Base-by-base conservation (phyloP, 1,139 yeast genomes). In the Pichia sp. region DNA sequence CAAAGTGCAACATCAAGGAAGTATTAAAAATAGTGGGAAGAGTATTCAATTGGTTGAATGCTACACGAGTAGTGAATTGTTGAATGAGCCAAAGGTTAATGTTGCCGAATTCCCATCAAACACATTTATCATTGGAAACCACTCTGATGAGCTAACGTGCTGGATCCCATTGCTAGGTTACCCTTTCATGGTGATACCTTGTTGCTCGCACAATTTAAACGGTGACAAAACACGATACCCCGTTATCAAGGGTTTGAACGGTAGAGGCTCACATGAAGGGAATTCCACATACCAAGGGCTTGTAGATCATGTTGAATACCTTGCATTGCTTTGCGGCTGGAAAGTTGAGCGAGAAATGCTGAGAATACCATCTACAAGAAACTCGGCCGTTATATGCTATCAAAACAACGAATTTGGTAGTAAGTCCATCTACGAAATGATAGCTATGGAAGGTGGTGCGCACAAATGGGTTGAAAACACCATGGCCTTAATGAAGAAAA, bases 361-460 rank as follows among this genome's bases (percentile, higher is more conserved):
- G 51, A 76, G 99, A 59, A 93, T 93, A 44, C 99, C 99, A 31
- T 88, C 97, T 58, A 93, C 99, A 0, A 76, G 98, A 67, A 93
- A 92, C 64, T 92, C 95, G 1, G 97, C 98, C 0, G 72, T 93
- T 7, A 84, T 93, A 54, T 96, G 96, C 1, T 76, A 80, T 50
- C 76, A 76, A 44, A 58, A 62, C 7, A 62, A 65, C 23, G 71
- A 67, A 26, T 61, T 65, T 26, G 62, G 64, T 11, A 65, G 69
- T 10, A 69, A 79, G 51, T 72, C 74, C 2, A 80, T 87, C 1
- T 76, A 80, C 60, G 88, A 84, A 50, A 72, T 84, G 1, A 66
- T 90, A 30, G 78, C 80, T 6, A 71, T 80, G 63, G 95, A 89
- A 66, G 97, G 97, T 4, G 96, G 96, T 4, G 92, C 95, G 1